Base-by-base conservation (phyloP, 805 yeast genomes). In the Teunomyces kruisii region DNA sequence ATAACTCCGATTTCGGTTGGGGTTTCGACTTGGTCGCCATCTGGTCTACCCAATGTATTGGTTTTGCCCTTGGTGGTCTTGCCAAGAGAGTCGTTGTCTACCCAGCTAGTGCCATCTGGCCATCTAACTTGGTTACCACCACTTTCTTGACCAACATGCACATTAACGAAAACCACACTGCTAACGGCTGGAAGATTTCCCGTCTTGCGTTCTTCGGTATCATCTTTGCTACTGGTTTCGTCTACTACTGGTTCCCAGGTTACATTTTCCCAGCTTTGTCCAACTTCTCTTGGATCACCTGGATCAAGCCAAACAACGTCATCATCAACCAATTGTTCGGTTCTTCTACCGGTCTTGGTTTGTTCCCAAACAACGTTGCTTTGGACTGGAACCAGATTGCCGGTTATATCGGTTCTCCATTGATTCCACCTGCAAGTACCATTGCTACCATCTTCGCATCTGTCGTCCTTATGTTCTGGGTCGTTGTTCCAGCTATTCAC, bases 101-200 rank as follows among this genome's bases (percentile, higher is more conserved):
- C 46, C 85, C 89, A 4, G 75, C 83, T 4, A 68, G 80, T n/a
- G 78, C 83, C 63, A 73, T 84, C 42, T 86, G 91, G 91, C 92
- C 92, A 4, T 62, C 79, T 1, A 76, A 76, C 55, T 70, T 86
- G 58, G 86, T 83, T 42, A 72, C 82, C 4, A 57, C 80, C 22
- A 81, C 86, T 16, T 75, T 83, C 52, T 59, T 66, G 71, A 78
- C 66, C 68, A 79, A 56, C 73, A 76, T 64, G 69, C 82, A 62
- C 75, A 70, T 62, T 49, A 73, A 57, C 65, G 68, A 75, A 50
- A 76, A 77, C 59, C 79, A 79, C 55, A 61, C 64, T 6, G 80
- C 84, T 24, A 66, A 80, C 49, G 84, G 85, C 3, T 84, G 88
- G 88, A 76, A 65, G 35, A 73, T 81, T 32, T 71, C 81, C 4